These are phyloP conservation scores for Suhomyces panamericanus DNA, from an alignment of 1,139 yeast species.

Conservation along the genomic window DNA sequence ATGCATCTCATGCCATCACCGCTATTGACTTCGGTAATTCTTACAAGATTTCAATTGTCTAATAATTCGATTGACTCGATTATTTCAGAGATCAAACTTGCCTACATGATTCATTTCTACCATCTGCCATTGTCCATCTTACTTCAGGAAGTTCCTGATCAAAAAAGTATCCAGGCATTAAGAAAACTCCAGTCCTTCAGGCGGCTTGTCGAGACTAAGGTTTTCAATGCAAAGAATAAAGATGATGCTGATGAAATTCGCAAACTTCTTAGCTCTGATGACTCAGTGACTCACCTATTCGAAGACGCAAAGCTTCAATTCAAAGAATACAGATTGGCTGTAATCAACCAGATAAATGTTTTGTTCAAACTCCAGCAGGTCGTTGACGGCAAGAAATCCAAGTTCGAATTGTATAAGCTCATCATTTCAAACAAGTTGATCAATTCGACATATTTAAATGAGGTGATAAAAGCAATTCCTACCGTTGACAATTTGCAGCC, in stretches of 20 bases:
- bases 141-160: conserved; percentile 1
- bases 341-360: conserved; percentile 28
- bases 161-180: conserved; percentile 22
- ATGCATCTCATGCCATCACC: conserved; percentile 20
- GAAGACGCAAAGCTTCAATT: conserved; percentile 21
- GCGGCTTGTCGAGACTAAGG: conserved; percentile 29
- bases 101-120: conserved; percentile 70
- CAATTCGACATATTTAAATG: conserved; percentile 17
- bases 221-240: conserved; percentile 8
- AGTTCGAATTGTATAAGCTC: conserved; percentile 35
- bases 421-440: conserved; percentile 23
- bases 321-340: conserved; percentile 24
- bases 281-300: conserved; percentile 20
- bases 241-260: conserved; percentile 19
- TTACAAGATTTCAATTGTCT: conserved; percentile 41
- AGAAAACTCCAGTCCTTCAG: conserved; percentile 43
- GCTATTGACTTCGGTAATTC: conserved; percentile 35
- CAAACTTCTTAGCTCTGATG: conserved; percentile 23
- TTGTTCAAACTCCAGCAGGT: conserved; percentile 20
- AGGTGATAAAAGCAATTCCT: conserved; percentile 3
- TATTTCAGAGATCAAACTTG: conserved; percentile 54
- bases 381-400: conserved; percentile 16
- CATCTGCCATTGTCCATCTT: conserved; percentile 63
- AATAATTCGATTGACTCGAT: conserved; percentile 55
- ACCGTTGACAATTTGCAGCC: not conserved